A percentile compares a stretch with the other conserved stretches of the same genome.
Evolutionary conservation across 2,329 filamentous ascomycete species (phyloP).

Genomic region (Neofusicoccum ribis): DNA sequence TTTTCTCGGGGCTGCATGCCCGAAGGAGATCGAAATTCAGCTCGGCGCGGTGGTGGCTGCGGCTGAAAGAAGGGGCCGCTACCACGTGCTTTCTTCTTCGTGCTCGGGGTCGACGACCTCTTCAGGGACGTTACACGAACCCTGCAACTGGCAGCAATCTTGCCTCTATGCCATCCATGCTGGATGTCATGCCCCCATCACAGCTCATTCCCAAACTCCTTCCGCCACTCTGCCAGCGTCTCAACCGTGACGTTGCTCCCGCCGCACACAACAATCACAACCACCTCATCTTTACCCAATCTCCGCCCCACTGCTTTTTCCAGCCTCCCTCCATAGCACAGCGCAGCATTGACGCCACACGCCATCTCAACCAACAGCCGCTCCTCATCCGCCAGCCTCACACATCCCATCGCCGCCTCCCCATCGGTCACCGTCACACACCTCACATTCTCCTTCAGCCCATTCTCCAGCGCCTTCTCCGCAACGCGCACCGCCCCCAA

Average conservation of each 20-base stretch:
- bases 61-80: too few species aligned
- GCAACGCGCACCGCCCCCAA: conserved; percentile 73
- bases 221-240: conserved; percentile 78
- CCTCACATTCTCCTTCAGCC: conserved; percentile 46
- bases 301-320: conserved; percentile 92
- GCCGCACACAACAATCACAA: conserved; percentile 85
- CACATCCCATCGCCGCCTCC: conserved; percentile 76
- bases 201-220: conserved; percentile 56
- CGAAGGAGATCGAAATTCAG: too few species aligned
- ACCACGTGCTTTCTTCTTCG: too few species aligned
- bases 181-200: not conserved
- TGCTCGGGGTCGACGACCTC: too few species aligned
- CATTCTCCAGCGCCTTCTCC: not conserved
- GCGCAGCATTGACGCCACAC: conserved; percentile 77
- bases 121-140: too few species aligned
- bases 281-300: conserved; percentile 74
- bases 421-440: conserved; percentile 69
- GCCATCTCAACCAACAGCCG: conserved; percentile 78
- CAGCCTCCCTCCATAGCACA: conserved; percentile 38
- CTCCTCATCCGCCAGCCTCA: conserved; percentile 78
- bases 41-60: too few species aligned
- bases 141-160: too few species aligned
- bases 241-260: conserved; percentile 57
- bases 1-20: too few species aligned
- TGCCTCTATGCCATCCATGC: too few species aligned